A percentile compares a stretch with the other conserved stretches of the same genome.
Conservation (phyloP, 2,329 filamentous ascomycete species). For the Metarhizium robertsii region DNA sequence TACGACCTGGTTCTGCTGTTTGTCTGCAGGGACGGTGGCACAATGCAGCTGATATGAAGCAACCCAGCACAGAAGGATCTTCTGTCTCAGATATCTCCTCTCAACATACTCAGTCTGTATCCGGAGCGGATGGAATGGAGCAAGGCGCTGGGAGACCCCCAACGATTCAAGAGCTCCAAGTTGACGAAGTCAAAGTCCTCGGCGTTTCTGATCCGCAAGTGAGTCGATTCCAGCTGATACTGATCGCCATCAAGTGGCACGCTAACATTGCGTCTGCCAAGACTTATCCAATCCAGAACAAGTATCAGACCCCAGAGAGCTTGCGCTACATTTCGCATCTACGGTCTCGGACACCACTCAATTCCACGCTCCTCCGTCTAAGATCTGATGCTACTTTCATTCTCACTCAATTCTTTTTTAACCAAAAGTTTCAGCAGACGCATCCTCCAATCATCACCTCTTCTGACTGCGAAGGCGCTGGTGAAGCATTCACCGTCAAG, state of each 20-base stretch:
- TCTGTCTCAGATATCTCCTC: slow-evolving; percentile 3
- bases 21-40: slow-evolving; percentile 69
- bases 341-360: slow-evolving; percentile 69
- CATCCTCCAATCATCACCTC: slow-evolving; percentile 94
- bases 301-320: slow-evolving; percentile 85
- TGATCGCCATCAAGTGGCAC: not conserved
- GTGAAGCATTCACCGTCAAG: slow-evolving; percentile 76
- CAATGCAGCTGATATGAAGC: slow-evolving; percentile 10
- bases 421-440: slow-evolving; percentile 65
- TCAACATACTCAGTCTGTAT: slow-evolving; percentile 1
- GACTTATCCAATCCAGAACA: slow-evolving; percentile 92
- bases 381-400: slow-evolving; percentile 71
- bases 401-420: slow-evolving; percentile 66
- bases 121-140: not conserved
- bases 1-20: slow-evolving; percentile 75
- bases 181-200: slow-evolving; percentile 57
- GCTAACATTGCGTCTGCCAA: slow-evolving; percentile 27
- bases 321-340: slow-evolving; percentile 84
- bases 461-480: slow-evolving; percentile 93
- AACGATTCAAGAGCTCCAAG: slow-evolving; percentile 58
- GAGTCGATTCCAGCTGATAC: slow-evolving; percentile 23
- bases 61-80: not conserved
- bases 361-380: slow-evolving; percentile 70
- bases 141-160: not conserved
- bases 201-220: slow-evolving; percentile 75